Evolutionary conservation across 1,139 yeast species (phyloP).

Genomic region (Taphrina wiesneri): DNA sequence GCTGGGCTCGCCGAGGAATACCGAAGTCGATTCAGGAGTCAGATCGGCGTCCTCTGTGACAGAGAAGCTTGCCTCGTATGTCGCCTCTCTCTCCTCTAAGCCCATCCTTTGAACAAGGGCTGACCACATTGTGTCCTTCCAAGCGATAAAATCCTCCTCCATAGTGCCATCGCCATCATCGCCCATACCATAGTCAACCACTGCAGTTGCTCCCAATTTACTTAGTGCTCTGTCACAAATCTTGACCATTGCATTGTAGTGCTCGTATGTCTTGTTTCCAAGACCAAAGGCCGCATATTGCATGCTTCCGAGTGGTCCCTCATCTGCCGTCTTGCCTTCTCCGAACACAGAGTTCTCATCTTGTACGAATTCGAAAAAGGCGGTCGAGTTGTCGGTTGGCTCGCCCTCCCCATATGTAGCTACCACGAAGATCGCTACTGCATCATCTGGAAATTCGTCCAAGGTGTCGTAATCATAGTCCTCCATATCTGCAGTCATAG

Average conservation of each 20-base stretch:
- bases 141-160: conserved; percentile 90
- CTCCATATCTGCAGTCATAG: conserved; percentile 86
- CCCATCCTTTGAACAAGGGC: conserved; percentile 50
- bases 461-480: conserved; percentile 82
- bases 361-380: conserved; percentile 55
- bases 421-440: conserved; percentile 69
- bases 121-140: conserved; percentile 71
- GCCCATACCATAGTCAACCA: conserved; percentile 81
- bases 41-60: conserved; percentile 48
- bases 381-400: conserved; percentile 89
- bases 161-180: conserved; percentile 93
- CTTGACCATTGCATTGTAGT: conserved; percentile 80
- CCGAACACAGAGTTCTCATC: conserved; percentile 46
- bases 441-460: conserved; percentile 56
- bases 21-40: conserved; percentile 45
- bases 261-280: conserved; percentile 92
- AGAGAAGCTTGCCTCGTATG: conserved; percentile 71
- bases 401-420: conserved; percentile 99
- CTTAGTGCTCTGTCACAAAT: conserved; percentile 55
- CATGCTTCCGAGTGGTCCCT: conserved; percentile 62
- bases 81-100: conserved; percentile 63
- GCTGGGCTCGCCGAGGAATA: conserved; percentile 85
- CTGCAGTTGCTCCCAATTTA: conserved; percentile 66
- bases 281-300: conserved; percentile 79
- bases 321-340: conserved; percentile 46